phyloP scores from a whole-genome alignment of 1,284 basidiomycete species.

The Boletus nobilissimus region DNA sequence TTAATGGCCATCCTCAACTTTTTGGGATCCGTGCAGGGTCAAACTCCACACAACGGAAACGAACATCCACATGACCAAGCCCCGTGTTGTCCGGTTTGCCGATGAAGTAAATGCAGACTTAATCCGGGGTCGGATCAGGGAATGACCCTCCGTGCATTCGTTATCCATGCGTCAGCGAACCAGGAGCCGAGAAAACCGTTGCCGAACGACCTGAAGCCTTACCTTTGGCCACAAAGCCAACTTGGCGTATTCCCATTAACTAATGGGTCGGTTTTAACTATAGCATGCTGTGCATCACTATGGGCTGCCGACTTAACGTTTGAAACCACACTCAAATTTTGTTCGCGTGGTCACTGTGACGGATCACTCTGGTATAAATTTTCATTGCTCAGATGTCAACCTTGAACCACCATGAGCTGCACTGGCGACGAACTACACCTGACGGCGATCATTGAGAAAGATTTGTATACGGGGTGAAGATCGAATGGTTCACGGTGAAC shows the following conservation, averaged over 20 bases:
- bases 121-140: slow-evolving; percentile 7
- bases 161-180: slow-evolving; percentile 6
- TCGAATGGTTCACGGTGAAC: not conserved
- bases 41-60: slow-evolving; percentile 13
- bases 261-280: too few species aligned
- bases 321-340: too few species aligned
- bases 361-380: too few species aligned
- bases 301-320: too few species aligned
- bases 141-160: slow-evolving; percentile 8
- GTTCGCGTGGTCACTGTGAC: too few species aligned
- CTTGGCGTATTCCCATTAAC: too few species aligned
- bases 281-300: too few species aligned
- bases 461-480: not conserved
- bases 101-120: slow-evolving; percentile 31
- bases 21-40: slow-evolving; percentile 4
- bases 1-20: slow-evolving; percentile 15
- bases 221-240: too few species aligned
- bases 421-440: not conserved
- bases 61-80: slow-evolving; percentile 23
- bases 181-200: not conserved
- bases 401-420: slow-evolving; percentile 7
- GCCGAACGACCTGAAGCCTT: too few species aligned
- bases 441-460: slow-evolving; percentile 33
- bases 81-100: slow-evolving; percentile 14
- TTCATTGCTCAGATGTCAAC: not conserved